Evolutionary conservation across 108 stramenopile species (phyloP).

Genomic region (Skeletonema potamos): DNA sequence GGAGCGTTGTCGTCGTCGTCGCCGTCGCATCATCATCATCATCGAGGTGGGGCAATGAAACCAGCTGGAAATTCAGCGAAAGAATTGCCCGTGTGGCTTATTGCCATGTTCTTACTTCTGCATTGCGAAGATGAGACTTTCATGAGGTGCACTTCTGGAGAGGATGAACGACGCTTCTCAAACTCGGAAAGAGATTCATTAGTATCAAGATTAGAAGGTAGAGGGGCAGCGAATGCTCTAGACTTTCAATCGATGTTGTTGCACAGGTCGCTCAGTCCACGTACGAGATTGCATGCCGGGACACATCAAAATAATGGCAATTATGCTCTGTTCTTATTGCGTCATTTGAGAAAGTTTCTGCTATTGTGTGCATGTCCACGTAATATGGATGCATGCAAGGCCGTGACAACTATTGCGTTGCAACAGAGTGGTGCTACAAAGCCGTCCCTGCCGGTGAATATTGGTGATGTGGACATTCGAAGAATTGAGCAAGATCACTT

Average conservation of each 20-base stretch:
- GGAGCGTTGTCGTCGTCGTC: not conserved
- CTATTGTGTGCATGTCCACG: slow-evolving; percentile 72
- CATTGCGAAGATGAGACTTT: slow-evolving; percentile 82
- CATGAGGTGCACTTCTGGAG: slow-evolving; percentile 64
- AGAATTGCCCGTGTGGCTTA: slow-evolving; percentile 85
- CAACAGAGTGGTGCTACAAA: slow-evolving; percentile 29
- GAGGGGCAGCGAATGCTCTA: slow-evolving; percentile 25
- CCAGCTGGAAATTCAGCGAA: slow-evolving; percentile 65
- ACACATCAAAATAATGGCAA: slow-evolving; percentile 78
- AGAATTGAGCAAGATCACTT: slow-evolving; percentile 61
- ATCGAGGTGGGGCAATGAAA: slow-evolving; percentile 19
- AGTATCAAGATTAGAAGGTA: not conserved
- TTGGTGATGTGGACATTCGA: slow-evolving; percentile 15
- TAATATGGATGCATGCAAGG: slow-evolving; percentile 70
- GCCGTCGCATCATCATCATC: not conserved
- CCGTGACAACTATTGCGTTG: slow-evolving; percentile 65
- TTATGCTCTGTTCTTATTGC: slow-evolving; percentile 71
- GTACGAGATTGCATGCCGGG: slow-evolving; percentile 70
- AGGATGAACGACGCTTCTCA: slow-evolving; percentile 75
- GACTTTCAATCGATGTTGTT: slow-evolving; percentile 64
- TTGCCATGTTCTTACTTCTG: slow-evolving; percentile 78
- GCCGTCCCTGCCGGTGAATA: slow-evolving; percentile 3
- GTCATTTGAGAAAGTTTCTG: slow-evolving; percentile 78
- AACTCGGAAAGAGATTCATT: slow-evolving; percentile 11
- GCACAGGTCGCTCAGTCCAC: slow-evolving; percentile 26